phyloP scores from a whole-genome alignment of 805 yeast genomes.

The Candida sanyiensis region DNA sequence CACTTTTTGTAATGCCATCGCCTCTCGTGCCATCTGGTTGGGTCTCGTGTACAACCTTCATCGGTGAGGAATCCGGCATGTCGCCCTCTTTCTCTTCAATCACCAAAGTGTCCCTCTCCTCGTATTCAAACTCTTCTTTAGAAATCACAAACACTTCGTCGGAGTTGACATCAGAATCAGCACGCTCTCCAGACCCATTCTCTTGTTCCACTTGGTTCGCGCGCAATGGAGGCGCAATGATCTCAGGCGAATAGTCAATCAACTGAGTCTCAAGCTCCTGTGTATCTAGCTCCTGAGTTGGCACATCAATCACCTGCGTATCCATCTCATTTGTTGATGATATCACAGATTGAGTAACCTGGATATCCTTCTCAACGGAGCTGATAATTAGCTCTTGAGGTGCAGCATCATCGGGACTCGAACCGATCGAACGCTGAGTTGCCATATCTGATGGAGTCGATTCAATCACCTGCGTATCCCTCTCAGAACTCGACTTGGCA shows the following conservation, averaged over 20 bases:
- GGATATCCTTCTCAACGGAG: background rate
- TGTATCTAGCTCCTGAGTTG: too few species aligned
- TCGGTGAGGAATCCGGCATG: background rate
- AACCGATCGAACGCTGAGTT: too few species aligned
- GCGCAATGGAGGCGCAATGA: background rate
- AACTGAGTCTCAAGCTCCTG: background rate
- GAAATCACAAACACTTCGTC: conserved; percentile 1
- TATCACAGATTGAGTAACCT: too few species aligned
- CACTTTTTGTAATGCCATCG: conserved; percentile 1
- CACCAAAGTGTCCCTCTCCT: conserved; percentile 2
- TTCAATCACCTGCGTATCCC: background rate
- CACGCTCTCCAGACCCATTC: background rate
- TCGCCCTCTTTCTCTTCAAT: background rate
- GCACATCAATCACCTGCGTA: conserved; percentile 2
- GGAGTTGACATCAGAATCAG: background rate
- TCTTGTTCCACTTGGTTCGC: background rate
- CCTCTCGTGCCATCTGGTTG: background rate
- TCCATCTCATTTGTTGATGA: background rate
- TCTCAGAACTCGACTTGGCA: background rate
- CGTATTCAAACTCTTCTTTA: conserved; percentile 1
- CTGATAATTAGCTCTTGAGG: background rate
- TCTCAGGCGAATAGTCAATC: background rate
- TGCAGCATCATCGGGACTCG: background rate
- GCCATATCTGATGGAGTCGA: background rate
- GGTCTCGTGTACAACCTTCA: background rate